Evolutionary conservation across 225 moss, liverwort and hornwort species (phyloP), one percentile per base, ranked within the genome.

Genomic region (Pseudisothecium myosuroides): DNA sequence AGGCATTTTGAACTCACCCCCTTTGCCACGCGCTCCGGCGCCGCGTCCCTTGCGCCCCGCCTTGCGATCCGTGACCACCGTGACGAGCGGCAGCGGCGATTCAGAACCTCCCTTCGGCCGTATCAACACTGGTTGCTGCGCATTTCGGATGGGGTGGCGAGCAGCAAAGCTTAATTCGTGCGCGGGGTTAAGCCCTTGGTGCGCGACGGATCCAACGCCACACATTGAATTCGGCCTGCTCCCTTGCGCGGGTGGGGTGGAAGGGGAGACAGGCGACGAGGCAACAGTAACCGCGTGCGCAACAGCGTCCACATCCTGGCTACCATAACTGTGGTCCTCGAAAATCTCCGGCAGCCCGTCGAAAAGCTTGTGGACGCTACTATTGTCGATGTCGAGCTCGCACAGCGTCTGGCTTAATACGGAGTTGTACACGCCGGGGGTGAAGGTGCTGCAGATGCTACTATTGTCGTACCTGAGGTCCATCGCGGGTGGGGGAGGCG

Each of bases 271-370:
- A 29, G 88, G 88, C 45, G 87, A 76, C 37, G 80, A 39, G 7
- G 58, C 90, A 3, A 66, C 72, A 17, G 80, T 34, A 4, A 88
- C 80, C 13, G 29, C 78, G 56, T 64, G 82, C 24, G 73, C 58
- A 18, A 55, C 37, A 36, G 52, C 75, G 39, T 84, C 86, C 12
- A 29, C 59, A 65, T 91, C 85, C 58, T 72, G 56, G 68, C 34
- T n/a, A 47, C 28, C 59, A 18, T 28, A 43, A 32, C 43, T 65
- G 19, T 89, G 79, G 16, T 90, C 92, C 21, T 94, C 94, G 6
- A 84, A 77, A 85, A 92, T 92, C 88, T 94, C 94, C 69, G 94
- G 94, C 13, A 94, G 90, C 4, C 87, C 92, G 39, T 94, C 94
- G 78, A 94, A 94, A 10, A 94, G 86, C 85, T 82, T 89, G 68